Conservation (phyloP, 495 filamentous ascomycete species). For the Pyrenula massariospora region DNA sequence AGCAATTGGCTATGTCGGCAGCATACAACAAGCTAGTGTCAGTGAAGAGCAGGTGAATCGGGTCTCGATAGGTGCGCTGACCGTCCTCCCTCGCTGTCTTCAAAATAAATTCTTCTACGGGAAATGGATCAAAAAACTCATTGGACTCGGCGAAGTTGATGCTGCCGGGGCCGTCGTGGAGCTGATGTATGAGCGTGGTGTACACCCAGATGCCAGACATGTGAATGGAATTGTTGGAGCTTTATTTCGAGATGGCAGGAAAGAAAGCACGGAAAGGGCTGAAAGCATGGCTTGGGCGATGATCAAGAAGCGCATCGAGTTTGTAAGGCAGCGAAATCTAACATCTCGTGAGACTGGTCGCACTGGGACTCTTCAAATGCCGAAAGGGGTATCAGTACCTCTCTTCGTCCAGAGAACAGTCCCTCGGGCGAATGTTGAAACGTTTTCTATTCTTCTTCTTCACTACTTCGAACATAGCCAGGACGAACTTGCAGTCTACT, state of each 20-base stretch:
- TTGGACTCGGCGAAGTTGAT: constrained; percentile 58
- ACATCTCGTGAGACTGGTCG: not conserved
- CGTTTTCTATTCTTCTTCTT: constrained; percentile 61
- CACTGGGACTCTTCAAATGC: constrained; percentile 1
- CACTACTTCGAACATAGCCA: constrained; percentile 54
- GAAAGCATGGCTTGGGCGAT: constrained; percentile 66
- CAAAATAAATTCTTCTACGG: constrained; percentile 72
- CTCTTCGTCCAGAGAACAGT: constrained; percentile 28
- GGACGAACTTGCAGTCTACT: constrained; percentile 38
- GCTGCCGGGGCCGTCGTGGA: constrained; percentile 57
- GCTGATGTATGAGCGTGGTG: constrained; percentile 52
- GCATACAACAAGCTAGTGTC: constrained; percentile 34
- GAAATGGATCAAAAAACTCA: constrained; percentile 70
- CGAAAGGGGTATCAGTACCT: constrained; percentile 16
- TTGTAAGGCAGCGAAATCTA: constrained; percentile 31
- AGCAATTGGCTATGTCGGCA: constrained; percentile 28
- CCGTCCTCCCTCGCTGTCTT: constrained; percentile 45
- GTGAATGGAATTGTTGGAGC: constrained; percentile 67
- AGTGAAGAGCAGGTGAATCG: constrained; percentile 35
- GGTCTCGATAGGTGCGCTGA: constrained; percentile 37
- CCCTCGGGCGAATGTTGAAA: constrained; percentile 58
- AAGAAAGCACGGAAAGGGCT: constrained; percentile 42
- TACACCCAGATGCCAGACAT: constrained; percentile 54
- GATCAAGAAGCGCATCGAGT: constrained; percentile 54
- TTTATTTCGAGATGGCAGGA: constrained; percentile 51